Conservation (phyloP, 495 filamentous ascomycete genomes). For the Talaromyces liani region DNA sequence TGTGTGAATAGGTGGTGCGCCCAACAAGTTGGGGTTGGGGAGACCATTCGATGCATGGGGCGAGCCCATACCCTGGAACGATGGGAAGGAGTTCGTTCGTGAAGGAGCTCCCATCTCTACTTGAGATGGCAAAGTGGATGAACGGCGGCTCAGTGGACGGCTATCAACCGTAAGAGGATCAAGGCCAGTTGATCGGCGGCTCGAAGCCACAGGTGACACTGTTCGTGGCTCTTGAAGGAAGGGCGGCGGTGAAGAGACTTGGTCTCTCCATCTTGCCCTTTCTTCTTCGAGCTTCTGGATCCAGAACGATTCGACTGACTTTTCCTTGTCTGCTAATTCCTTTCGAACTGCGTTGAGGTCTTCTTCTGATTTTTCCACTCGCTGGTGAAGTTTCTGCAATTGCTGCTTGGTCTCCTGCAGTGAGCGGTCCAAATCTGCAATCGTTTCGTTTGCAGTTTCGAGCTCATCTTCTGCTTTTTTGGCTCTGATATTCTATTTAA, state of each 20-base stretch:
- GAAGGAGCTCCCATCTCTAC: constrained; percentile 31
- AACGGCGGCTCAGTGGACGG: constrained; percentile 40
- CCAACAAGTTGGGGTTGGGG: constrained; percentile 27
- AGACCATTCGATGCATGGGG: constrained; percentile 24
- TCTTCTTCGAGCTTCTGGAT: constrained; percentile 63
- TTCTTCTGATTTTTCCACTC: constrained; percentile 57
- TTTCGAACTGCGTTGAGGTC: constrained; percentile 51
- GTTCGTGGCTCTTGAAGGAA: constrained; percentile 40
- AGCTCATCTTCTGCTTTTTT: constrained; percentile 78
- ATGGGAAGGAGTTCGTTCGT: constrained; percentile 35
- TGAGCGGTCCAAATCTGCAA: constrained; percentile 52
- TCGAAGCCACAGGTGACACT: constrained; percentile 40
- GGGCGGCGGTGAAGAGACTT: constrained; percentile 24
- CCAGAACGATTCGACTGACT: constrained; percentile 54
- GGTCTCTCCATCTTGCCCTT: constrained; percentile 66
- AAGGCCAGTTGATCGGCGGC: constrained; percentile 36
- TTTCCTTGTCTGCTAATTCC: constrained; percentile 64
- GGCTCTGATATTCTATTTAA: constrained; percentile 57
- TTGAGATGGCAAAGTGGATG: constrained; percentile 34
- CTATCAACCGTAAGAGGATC: constrained; percentile 29
- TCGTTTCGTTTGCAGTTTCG: constrained; percentile 58
- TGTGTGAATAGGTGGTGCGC: constrained; percentile 49
- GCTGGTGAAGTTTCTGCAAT: constrained; percentile 53
- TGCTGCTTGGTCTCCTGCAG: constrained; percentile 54
- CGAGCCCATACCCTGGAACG: constrained; percentile 28